Evolutionary conservation across 2,329 filamentous ascomycete species (phyloP), one percentile per base, ranked within the genome.

Genomic region (Alternaria viburni): DNA sequence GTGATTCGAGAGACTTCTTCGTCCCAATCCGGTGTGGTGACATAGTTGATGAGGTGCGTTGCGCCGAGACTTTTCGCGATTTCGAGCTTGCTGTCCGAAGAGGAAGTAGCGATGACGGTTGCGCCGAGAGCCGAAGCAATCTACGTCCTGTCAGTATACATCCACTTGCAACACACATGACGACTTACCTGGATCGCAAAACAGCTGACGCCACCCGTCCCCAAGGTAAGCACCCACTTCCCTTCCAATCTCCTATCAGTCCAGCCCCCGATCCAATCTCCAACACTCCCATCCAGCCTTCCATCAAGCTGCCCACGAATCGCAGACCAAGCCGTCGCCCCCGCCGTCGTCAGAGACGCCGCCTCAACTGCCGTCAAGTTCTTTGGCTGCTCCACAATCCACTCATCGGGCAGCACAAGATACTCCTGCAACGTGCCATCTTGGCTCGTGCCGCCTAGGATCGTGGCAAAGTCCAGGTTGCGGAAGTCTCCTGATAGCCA

Each of bases 31-130:
- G 19, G 21, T 21, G 19, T 46, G 19, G 21, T 13, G 19, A 46
- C 19, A 46, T 46, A 46, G 12, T 46, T 46, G 44, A 21, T 23
- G 44, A 46, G 44, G 21, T 46, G 44, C 44, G 19, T 23, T 8
- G 44, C 44, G 3, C 19, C 44, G 19, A 15, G 62, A 3, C 66
- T 57, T 28, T 83, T 84, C 79, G 6, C 84, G 55, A 54, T 83
- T 65, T 54, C 75, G 0, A 82, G 82, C 71, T 89, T 89, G 1
- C 78, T 75, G 9, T 85, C 80, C 0, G 84, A 85, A 0, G 84
- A 87, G 0, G 87, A 89, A 0, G 87, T 90, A 76, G 72, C 85
- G 85, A 62, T 83, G 1, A 88, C 84, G 28, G 90, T 86, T 2
- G 89, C 69, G 2, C 32, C 64, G 19, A 76, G 70, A 6, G 68